These are phyloP conservation scores for Kuraishia molischiana DNA, from an alignment of 805 yeast genomes.

Conservation along the genomic window DNA sequence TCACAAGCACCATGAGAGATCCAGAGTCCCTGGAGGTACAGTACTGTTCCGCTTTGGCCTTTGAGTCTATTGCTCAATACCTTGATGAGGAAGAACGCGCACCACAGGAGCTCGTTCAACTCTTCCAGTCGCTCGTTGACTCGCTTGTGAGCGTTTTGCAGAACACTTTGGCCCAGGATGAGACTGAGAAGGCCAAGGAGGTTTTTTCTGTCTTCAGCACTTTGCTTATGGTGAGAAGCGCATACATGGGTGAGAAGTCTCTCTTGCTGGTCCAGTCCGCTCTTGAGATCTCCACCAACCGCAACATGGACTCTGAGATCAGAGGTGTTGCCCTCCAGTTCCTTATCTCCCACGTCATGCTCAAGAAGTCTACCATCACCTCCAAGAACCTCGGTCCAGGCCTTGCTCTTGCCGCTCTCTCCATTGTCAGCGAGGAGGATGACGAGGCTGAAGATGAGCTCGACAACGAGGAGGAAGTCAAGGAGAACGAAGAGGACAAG, in stretches of 20 bases:
- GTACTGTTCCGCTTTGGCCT: conserved; percentile 72
- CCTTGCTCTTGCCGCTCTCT: conserved; percentile 62
- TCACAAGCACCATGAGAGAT: conserved; percentile 55
- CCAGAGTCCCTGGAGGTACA: conserved; percentile 63
- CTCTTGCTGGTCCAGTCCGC: conserved; percentile 61
- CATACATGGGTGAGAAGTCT: conserved; percentile 68
- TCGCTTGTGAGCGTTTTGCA: conserved; percentile 73
- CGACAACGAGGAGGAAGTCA: conserved; percentile 77
- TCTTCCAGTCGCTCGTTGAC: conserved; percentile 65
- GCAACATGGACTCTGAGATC: conserved; percentile 50
- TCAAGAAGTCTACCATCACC: conserved; percentile 72
- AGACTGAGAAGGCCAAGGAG: conserved; percentile 59
- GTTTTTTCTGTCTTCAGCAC: conserved; percentile 82
- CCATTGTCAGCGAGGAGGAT: conserved; percentile 73
- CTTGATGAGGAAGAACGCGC: conserved; percentile 51
- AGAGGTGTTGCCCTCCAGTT: conserved; percentile 80
- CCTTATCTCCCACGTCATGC: conserved; percentile 66
- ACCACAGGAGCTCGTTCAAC: conserved; percentile 30
- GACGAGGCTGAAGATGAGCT: conserved; percentile 69
- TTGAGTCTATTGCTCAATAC: conserved; percentile 59
- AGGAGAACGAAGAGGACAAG: conserved; percentile 84
- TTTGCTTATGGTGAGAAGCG: conserved; percentile 65
- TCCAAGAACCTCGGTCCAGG: conserved; percentile 79
- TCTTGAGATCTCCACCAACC: conserved; percentile 64
- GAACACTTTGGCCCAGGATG: conserved; percentile 61